Evolutionary conservation across 176 grass and related monocot species (phyloP), one percentile per base, ranked within the genome.

Genomic region (Aegilops umbellulata): DNA sequence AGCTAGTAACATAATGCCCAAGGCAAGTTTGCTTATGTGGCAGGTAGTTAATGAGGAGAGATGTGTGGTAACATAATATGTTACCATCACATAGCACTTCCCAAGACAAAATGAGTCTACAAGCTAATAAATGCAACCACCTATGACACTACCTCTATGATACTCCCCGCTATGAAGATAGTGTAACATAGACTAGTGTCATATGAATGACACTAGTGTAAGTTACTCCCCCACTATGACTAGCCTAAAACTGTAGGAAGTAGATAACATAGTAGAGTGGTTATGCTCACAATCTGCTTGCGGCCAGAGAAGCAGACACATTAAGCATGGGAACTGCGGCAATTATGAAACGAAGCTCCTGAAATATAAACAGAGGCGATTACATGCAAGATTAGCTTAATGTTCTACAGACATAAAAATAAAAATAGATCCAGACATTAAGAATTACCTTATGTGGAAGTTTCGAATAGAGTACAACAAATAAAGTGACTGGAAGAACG

Each of bases 391-490:
- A 34, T 64, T 65, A 22, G 6, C 38, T 22, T 11, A 63, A 47
- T 66, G 23, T 24, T 47, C 34, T 86, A 78, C 74, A 70, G 14
- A 70, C 55, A 41, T 67, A 77, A 69, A 51, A 76, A 81, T 27
- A 2, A 49, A 66, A 77, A 16, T 81, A 77, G 6, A 55, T 78
- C 71, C 41, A 85, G 46, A 72, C 30, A 86, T 26, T 44, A 42
- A 44, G 63, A 76, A 82, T 65, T 60, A 99, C 97, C 97, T 99
- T 96, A 88, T 96, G 97, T 65, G 85, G 94, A 79, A 96, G 97
- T 89, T 99, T 99, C 81, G 97, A 99, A 90, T 99, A 96, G 79
- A 99, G 92, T 63, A 91, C 74, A 90, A 99, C 87, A 92, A 99
- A 99, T 69, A 87, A 94, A 51, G 92, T 91, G 80, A 96, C 92